Conservation (phyloP, 805 yeast genomes). For the Starmerella ratchasimensis region DNA sequence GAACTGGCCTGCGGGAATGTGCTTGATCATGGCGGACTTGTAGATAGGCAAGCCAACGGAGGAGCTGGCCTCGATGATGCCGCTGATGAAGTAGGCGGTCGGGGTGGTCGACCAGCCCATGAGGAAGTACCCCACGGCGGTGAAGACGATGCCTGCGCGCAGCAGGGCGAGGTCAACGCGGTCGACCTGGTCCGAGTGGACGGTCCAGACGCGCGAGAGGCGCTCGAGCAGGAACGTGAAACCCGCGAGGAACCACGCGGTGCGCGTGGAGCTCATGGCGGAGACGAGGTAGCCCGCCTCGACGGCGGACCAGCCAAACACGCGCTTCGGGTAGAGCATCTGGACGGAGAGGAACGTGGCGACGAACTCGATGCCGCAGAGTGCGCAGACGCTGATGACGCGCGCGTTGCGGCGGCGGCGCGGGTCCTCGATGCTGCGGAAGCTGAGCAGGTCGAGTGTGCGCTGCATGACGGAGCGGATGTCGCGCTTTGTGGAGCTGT, state of each 20-base stretch:
- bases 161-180: conserved; percentile 18
- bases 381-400: conserved; percentile 14
- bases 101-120: conserved; percentile 20
- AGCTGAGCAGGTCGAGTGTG: conserved; percentile 12
- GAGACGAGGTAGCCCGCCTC: conserved; percentile 25
- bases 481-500: conserved; percentile 11
- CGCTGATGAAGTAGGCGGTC: conserved; percentile 18
- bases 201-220: conserved; percentile 14
- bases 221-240: conserved; percentile 20
- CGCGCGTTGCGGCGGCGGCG: conserved; percentile 18
- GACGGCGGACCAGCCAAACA: conserved; percentile 25
- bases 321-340: conserved; percentile 22
- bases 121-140: conserved; percentile 18
- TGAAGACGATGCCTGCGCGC: conserved; percentile 19
- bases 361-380: conserved; percentile 17
- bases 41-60: conserved; percentile 22
- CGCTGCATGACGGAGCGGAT: conserved; percentile 4
- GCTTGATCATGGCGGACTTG: conserved; percentile 23
- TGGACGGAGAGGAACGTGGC: conserved; percentile 14
- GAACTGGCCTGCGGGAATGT: conserved; percentile 21
- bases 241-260: conserved; percentile 20
- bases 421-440: conserved; percentile 14
- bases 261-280: conserved; percentile 20
- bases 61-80: conserved; percentile 22
- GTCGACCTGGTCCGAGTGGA: conserved; percentile 17